Base-by-base conservation (phyloP, 2,329 filamentous ascomycete genomes). In the Botrytis deweyae region DNA sequence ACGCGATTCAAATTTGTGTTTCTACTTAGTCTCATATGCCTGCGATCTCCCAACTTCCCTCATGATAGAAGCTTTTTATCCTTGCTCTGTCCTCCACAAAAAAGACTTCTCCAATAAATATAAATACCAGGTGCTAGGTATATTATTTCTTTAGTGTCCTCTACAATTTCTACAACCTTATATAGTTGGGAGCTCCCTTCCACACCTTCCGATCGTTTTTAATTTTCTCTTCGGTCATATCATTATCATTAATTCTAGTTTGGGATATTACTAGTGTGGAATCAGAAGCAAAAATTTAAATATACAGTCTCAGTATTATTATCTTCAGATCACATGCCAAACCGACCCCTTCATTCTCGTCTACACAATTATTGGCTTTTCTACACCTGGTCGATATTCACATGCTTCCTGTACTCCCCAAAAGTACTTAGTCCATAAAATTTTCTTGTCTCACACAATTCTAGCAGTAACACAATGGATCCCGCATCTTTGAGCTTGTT, bases 401-500 rank as follows among this genome's bases (percentile, higher is more conserved):
- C 66, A 58, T 68, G 66, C 36, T 42, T 68, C 36, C 16, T n/a
- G 49, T 59, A 42, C 66, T 42, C 38, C 6, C 18, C 29, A 5
- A 38, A 29, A 58, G 38, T 59, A 58, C 49, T 69, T 69, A 25
- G 66, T 49, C n/a, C 18, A 58, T 58, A 42, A 33, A 1, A 7
- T 16, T 49, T 58, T 58, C 36, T 44, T 12, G 49, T 58, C n/a
- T 44, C 66, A 36, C 52, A 25, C 38, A 22, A 58, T 25, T 58
- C n/a, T 25, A 14, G 10, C 49, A 42, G 38, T 69, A 18, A 33
- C 49, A 44, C 66, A 33, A 69, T 69, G 66, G 66, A 69, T 58
- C 38, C 49, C 9, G 38, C 52, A 44, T 69, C 44, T 73, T 65
- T 18, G 74, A 74, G 70, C 72, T 76, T 36, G 72, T 74, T 40